phyloP scores from a whole-genome alignment of 2,329 filamentous ascomycete genomes.

The Blumeria hordei region DNA sequence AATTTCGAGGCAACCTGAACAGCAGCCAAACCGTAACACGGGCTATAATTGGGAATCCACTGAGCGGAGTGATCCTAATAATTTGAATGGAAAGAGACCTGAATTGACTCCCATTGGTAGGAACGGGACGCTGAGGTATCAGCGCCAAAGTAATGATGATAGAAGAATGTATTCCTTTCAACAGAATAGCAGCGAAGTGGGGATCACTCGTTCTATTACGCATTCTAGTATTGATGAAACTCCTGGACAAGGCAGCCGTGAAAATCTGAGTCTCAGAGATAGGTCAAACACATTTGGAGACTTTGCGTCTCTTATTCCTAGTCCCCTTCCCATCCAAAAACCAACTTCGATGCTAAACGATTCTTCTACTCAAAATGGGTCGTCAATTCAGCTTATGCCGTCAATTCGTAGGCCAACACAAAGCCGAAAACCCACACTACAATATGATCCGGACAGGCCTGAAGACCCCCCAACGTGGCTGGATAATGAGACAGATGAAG shows the following conservation, averaged over 20 bases:
- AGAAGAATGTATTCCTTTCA: no score
- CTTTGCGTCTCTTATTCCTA: background rate
- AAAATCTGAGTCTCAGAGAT: background rate
- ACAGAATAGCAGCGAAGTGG: no score
- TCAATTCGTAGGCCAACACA: background rate
- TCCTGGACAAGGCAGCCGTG: background rate
- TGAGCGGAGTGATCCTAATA: no score
- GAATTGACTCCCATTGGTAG: no score
- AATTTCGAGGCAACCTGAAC: no score
- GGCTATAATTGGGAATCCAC: no score
- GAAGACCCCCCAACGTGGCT: constrained; percentile 1
- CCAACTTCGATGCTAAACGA: background rate
- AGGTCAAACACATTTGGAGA: no score
- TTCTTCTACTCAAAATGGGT: background rate
- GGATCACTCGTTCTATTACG: background rate
- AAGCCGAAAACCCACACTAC: background rate
- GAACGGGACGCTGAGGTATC: no score
- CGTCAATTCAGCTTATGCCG: background rate
- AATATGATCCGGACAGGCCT: constrained; percentile 2
- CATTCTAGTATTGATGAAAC: background rate
- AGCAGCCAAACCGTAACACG: no score
- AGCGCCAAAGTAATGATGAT: no score
- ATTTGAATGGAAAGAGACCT: no score
- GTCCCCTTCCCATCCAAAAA: background rate
- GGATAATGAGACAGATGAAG: background rate